These are phyloP conservation scores for Rhizopus arrhizus DNA, from an alignment of 371 early-diverging fungal genomes.

Conservation along the genomic window DNA sequence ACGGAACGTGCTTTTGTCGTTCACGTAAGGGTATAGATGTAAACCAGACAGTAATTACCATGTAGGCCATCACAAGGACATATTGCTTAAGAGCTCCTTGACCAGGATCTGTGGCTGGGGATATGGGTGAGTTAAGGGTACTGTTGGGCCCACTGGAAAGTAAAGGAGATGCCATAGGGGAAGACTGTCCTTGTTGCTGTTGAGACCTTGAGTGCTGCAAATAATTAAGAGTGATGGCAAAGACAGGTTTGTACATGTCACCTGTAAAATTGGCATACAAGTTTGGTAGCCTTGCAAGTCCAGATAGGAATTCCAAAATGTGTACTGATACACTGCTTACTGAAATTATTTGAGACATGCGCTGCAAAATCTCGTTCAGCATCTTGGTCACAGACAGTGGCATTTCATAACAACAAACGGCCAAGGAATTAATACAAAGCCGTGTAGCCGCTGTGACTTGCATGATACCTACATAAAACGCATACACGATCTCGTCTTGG, in stretches of 20 bases:
- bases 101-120: slow-evolving; percentile 5
- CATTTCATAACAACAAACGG: slow-evolving; percentile 81
- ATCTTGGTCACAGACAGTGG: slow-evolving; percentile 77
- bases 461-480: slow-evolving; percentile 79
- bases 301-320: slow-evolving; percentile 88
- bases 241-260: slow-evolving; percentile 83
- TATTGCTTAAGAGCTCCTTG: slow-evolving; percentile 71
- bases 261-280: slow-evolving; percentile 84
- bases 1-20: slow-evolving; percentile 79
- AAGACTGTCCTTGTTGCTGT: slow-evolving; percentile 26
- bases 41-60: slow-evolving; percentile 90
- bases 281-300: slow-evolving; percentile 78
- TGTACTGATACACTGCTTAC: slow-evolving; percentile 79
- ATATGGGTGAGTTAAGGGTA: not conserved
- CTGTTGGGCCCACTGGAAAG: slow-evolving; percentile 15
- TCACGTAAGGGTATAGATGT: slow-evolving; percentile 74
- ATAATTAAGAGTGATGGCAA: slow-evolving; percentile 90
- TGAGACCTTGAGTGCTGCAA: slow-evolving; percentile 73
- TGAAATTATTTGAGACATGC: slow-evolving; percentile 85
- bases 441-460: slow-evolving; percentile 74
- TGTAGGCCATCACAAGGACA: slow-evolving; percentile 86
- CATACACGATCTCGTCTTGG: slow-evolving; percentile 74
- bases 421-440: slow-evolving; percentile 82
- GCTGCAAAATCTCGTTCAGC: slow-evolving; percentile 71
- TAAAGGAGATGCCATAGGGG: slow-evolving; percentile 13